Evolutionary conservation across 2,329 filamentous ascomycete species (phyloP).

Genomic region (Penicillium italicum): DNA sequence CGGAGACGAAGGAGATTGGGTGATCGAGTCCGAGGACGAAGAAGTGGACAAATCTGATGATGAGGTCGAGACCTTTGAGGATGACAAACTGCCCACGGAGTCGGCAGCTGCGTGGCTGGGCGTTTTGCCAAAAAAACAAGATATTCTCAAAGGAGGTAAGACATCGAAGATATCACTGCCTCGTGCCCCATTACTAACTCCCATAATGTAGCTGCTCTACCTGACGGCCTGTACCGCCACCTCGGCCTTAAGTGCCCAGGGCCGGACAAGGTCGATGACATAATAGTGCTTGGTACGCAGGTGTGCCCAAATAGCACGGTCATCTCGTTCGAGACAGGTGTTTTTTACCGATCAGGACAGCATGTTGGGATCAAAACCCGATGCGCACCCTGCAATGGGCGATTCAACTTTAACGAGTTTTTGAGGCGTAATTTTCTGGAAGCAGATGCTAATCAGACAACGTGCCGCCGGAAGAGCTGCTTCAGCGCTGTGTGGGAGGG

Average conservation of each 20-base stretch:
- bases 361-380: not conserved
- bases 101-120: not conserved
- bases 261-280: not conserved
- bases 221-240: not conserved
- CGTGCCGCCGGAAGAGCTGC: not conserved
- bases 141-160: not conserved
- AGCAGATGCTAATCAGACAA: not conserved
- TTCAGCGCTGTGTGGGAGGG: not conserved
- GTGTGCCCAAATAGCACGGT: not conserved
- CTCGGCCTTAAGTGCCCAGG: not conserved
- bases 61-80: no score
- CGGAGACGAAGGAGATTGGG: not conserved
- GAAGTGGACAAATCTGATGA: no score
- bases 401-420: not conserved
- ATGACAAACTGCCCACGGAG: no score
- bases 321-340: not conserved
- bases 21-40: not conserved
- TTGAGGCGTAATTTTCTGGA: not conserved
- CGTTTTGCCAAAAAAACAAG: not conserved
- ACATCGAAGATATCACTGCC: not conserved
- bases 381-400: not conserved
- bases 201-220: not conserved
- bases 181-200: not conserved
- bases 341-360: fast-evolving
- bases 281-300: not conserved